phyloP scores from a whole-genome alignment of 2,329 filamentous ascomycete species.

The Septoria linicola region DNA sequence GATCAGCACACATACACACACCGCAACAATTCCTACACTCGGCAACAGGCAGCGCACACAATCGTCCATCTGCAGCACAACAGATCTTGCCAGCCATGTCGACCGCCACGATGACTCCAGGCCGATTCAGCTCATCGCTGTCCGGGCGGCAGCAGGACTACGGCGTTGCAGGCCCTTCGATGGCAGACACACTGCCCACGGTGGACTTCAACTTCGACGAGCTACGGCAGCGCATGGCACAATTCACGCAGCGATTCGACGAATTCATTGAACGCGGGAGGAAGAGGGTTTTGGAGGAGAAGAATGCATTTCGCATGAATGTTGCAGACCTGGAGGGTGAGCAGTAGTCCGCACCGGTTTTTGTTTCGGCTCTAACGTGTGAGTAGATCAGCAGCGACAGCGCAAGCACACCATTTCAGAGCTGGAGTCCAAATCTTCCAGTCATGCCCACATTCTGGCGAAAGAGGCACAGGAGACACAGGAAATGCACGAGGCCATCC shows the following conservation, averaged over 20 bases:
- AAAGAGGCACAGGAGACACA: conserved; percentile 73
- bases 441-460: conserved; percentile 70
- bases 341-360: conserved; percentile 18
- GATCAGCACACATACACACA: not conserved
- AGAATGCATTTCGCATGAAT: conserved; percentile 89
- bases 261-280: conserved; percentile 89
- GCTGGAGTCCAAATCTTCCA: conserved; percentile 66
- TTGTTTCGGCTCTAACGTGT: conserved; percentile 17
- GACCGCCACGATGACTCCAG: conserved; percentile 42
- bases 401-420: conserved; percentile 86
- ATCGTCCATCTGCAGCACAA: not conserved
- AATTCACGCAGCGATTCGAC: conserved; percentile 88
- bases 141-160: conserved; percentile 62
- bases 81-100: conserved; percentile 29
- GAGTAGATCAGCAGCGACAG: conserved; percentile 83
- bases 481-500: conserved; percentile 62
- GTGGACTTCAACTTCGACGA: conserved; percentile 97
- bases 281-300: conserved; percentile 85
- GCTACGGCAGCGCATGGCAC: conserved; percentile 88
- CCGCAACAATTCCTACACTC: conserved; percentile 6
- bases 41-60: conserved; percentile 10
- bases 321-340: conserved; percentile 85
- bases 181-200: conserved; percentile 76
- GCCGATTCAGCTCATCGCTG: conserved; percentile 67
- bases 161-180: conserved; percentile 58